These are phyloP conservation scores for Aspergillus mulundensis DNA, from an alignment of 495 filamentous ascomycete genomes.

Conservation along the genomic window DNA sequence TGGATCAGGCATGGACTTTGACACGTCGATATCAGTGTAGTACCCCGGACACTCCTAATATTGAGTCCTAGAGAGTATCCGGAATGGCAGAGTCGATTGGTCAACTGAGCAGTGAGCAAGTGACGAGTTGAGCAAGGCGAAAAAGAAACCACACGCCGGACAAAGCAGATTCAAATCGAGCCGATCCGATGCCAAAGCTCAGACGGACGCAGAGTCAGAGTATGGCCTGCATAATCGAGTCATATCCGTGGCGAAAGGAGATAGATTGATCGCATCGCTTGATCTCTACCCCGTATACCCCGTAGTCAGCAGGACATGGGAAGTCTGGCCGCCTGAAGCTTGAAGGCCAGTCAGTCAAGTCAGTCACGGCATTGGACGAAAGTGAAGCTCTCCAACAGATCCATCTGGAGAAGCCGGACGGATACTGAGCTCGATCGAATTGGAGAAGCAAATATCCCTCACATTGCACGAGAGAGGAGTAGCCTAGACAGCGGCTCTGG, in stretches of 20 bases:
- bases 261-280: slow-evolving; percentile 1
- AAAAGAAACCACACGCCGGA: background rate
- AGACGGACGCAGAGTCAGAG: background rate
- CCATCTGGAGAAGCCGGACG: background rate
- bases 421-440: background rate
- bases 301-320: slow-evolving; percentile 21
- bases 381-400: background rate
- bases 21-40: slow-evolving; percentile 12
- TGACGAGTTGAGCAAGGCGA: background rate
- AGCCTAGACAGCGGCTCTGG: slow-evolving; percentile 5
- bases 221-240: slow-evolving; percentile 8
- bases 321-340: slow-evolving; percentile 1
- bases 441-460: background rate
- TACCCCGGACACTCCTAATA: background rate
- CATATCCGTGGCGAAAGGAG: slow-evolving; percentile 23
- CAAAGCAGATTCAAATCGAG: background rate
- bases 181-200: background rate
- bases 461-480: slow-evolving; percentile 6
- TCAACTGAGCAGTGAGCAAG: background rate
- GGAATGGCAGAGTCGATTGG: background rate
- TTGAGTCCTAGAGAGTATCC: background rate
- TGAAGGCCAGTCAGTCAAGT: background rate
- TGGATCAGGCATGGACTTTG: slow-evolving; percentile 9
- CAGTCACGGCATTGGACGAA: background rate
- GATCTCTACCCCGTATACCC: background rate